phyloP scores from a whole-genome alignment of 371 early-diverging fungal genomes.

The Apophysomyces sp. region DNA sequence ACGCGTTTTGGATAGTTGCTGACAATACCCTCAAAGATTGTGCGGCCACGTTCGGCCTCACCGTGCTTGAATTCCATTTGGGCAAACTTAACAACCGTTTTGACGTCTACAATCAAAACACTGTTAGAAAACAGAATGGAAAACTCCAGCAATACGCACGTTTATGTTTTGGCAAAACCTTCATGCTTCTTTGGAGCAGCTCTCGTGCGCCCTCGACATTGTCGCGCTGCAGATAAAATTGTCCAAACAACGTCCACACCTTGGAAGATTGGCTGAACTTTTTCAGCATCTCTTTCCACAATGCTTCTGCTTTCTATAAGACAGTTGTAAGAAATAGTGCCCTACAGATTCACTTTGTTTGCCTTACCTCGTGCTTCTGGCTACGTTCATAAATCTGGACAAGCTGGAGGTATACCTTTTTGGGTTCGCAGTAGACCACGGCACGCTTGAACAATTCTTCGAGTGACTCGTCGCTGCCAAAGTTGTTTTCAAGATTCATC shows the following conservation, averaged over 20 bases:
- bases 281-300: conserved; percentile 76
- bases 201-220: conserved; percentile 78
- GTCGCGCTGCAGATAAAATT: conserved; percentile 72
- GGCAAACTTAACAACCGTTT: conserved; percentile 89
- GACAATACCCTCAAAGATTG: conserved; percentile 93
- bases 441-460: conserved; percentile 84
- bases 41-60: conserved; percentile 93
- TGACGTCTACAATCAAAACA: conserved; percentile 33
- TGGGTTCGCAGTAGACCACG: conserved; percentile 78
- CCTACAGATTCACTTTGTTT: neutral
- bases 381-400: conserved; percentile 88
- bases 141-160: conserved; percentile 44
- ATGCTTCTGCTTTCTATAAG: conserved; percentile 63
- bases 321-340: neutral
- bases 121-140: neutral
- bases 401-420: conserved; percentile 83
- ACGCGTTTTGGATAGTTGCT: conserved; percentile 89
- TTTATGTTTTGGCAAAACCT: conserved; percentile 88
- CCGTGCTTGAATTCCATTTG: conserved; percentile 94
- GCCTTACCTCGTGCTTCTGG: conserved; percentile 64
- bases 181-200: conserved; percentile 74
- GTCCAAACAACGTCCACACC: conserved; percentile 86
- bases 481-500: conserved; percentile 92
- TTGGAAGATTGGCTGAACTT: conserved; percentile 87
- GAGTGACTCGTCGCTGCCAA: conserved; percentile 80